Evolutionary conservation across 768 basidiomycete species (phyloP), one percentile per base, ranked within the genome.

Genomic region (Amanita jacksonii): DNA sequence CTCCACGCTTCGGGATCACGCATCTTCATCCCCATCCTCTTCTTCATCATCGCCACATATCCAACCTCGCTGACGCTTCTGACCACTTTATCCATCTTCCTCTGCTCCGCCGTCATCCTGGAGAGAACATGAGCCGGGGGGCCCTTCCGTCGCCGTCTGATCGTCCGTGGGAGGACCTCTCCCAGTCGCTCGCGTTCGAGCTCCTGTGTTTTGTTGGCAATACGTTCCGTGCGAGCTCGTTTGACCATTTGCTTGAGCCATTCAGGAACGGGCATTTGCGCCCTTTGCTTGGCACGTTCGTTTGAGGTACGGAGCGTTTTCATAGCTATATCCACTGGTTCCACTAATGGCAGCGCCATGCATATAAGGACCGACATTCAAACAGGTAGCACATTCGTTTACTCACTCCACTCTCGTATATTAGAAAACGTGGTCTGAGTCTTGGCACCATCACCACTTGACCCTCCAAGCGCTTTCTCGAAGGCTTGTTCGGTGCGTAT

Each of bases 31-130:
- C 83, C 79, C 47, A 74, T 56, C 46, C 54, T 60, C 46, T 62
- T 62, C 64, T 88, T 90, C 39, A 80, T 66, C 54, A 60, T 53
- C n/a, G 74, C 85, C 2, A 78, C 71, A 57, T 85, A 88, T 10
- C 87, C 87, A 0, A 73, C 82, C 57, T 81, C 77, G 43, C 79
- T 72, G 2, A 74, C 66, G 30, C 66, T 69, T 28, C 76, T 60
- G 40, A 68, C 65, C 4, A 81, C 60, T 48, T 59, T 62, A 49
- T 86, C 82, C 57, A 66, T 55, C 40, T 56, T 60, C 46, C 65
- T 67, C 46, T 72, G 59, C 50, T 67, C 54, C 1, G 66, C 62
- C 0, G 73, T 64, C 77, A 86, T 77, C 46, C 54, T 62, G 16
- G 57, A 59, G 2, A 78, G 63, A 3, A 83, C 50, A 50, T 78